Evolutionary conservation across 345 rosid species (phyloP), one percentile per base, ranked within the genome.

Genomic region (Noccaea caerulescens): DNA sequence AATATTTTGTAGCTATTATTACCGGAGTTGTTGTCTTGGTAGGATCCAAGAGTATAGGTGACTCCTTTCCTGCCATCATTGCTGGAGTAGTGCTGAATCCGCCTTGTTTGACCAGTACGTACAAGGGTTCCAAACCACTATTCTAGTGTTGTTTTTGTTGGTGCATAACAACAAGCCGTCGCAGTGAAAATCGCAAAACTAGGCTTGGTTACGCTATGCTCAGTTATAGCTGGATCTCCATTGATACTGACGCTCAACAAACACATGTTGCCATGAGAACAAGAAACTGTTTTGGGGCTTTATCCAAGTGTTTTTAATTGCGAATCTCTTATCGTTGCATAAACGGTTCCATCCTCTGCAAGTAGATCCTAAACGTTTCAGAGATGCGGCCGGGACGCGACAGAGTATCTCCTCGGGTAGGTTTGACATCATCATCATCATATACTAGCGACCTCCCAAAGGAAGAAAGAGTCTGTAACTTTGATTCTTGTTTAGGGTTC

Each of bases 271-370:
- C 8, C 66, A 43, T 61, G 66, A 61, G 66, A 25, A 13, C 5
- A 7, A 25, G 52, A 60, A n/a, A n/a, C 39, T 61, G 39, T 16
- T 61, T 61, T 33, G 36, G 6, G 7, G 66, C 39, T 43, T 61
- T 42, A 3, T 42, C 38, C 3, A 0, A 27, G 4, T 43, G 51
- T 0, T 43, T 0, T 43, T 61, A n/a, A 25, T 43, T 42, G 2
- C 14, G 38, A 61, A 38, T 9, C 41, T 42, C 12, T 1, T 27
- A 3, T 43, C 4, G 23, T 27, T 61, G 38, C 4, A 27, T 43
- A 61, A 27, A 4, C 1, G 6, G 36, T 33, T 33, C 36, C 36
- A 33, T 33, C 36, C 6, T 33, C 4, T 33, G 36, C 36, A 5
- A 0, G 23, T 25, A 13, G 4, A 27, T 44, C 52, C 52, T 27